phyloP scores from a whole-genome alignment of 768 basidiomycete genomes.

The Paxillus ammoniavirescens region DNA sequence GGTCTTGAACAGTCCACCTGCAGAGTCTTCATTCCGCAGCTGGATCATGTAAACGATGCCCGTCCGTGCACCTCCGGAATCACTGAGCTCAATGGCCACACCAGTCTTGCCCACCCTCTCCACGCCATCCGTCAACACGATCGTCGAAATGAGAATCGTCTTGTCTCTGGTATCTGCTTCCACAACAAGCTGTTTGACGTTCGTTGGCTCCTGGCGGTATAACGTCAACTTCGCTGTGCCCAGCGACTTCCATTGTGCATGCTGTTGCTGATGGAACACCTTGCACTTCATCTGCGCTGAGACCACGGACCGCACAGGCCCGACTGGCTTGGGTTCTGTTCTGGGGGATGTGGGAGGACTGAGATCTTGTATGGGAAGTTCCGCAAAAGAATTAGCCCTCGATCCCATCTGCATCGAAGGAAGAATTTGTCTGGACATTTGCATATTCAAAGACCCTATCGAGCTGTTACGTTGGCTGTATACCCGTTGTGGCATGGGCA shows the following conservation, averaged over 20 bases:
- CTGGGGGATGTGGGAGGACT: slow-evolving; percentile 86
- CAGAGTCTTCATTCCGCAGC: slow-evolving; percentile 83
- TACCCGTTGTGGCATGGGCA: slow-evolving; percentile 29
- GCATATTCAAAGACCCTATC: slow-evolving; percentile 27
- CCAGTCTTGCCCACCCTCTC: slow-evolving; percentile 99
- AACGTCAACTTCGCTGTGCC: slow-evolving; percentile 86
- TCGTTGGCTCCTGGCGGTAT: slow-evolving; percentile 81
- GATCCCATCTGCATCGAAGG: slow-evolving; percentile 62
- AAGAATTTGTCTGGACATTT: slow-evolving; percentile 50
- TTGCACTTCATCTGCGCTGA: slow-evolving; percentile 97
- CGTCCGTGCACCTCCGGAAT: slow-evolving; percentile 78
- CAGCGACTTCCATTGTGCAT: slow-evolving; percentile 97
- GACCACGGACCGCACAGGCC: slow-evolving; percentile 74
- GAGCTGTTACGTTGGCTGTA: slow-evolving; percentile 21
- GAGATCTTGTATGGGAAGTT: slow-evolving; percentile 58
- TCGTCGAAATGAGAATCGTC: slow-evolving; percentile 86
- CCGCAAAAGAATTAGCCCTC: slow-evolving; percentile 49
- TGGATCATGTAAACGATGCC: slow-evolving; percentile 98
- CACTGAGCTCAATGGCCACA: slow-evolving; percentile 93
- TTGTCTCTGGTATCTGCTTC: slow-evolving; percentile 78
- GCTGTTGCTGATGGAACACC: slow-evolving; percentile 92
- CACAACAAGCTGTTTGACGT: slow-evolving; percentile 95
- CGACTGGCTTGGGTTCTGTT: slow-evolving; percentile 50
- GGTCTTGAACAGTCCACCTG: slow-evolving; percentile 81
- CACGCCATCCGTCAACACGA: slow-evolving; percentile 93